Evolutionary conservation across 164 flowering plant genomes (phyloP), one percentile per base, ranked within the genome.

Genomic region (Piper longum): DNA sequence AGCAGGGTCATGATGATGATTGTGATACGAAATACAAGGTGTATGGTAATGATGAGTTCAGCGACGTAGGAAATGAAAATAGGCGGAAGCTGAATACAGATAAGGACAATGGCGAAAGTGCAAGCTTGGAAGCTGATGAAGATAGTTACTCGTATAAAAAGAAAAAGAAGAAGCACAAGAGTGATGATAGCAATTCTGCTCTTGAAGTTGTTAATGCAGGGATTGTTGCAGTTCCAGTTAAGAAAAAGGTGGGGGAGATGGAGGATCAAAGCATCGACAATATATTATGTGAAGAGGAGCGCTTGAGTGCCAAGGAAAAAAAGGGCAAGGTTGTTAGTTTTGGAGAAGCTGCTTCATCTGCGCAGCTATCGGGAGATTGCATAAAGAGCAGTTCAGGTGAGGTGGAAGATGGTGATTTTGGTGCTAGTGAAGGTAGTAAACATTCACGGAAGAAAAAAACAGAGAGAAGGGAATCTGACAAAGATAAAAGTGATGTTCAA

Each of bases 401-500:
- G 41, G 36, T 36, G 36, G 43, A 39, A 59, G 16, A 5, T 36
- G 62, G 42, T 44, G 57, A 58, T 2, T 19, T 45, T 12, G 43
- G 36, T 41, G 7, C 39, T 17, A 17, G 41, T 55, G 54, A 56
- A 18, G 61, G 18, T 41, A 19, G 43, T 61, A 7, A 13, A 42
- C 17, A 26, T 56, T 45, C 43, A 8, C 3, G 48, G 36, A 56
- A 40, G 14, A 67, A 62, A 64, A 67, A 67, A 41, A 68, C 54
- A 54, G 42, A 41, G 16, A 60, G 57, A 45, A 41, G 11, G 56
- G 59, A 36, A 36, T 14, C 16, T 59, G 16, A 17, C 11, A 43
- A 9, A 13, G 16, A 39, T 14, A 41, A 67, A 42, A 57, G 69
- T 0, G 42, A n/a, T 4, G n/a, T 44, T 14, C 43, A 61, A 16